phyloP scores from a whole-genome alignment of 2,329 filamentous ascomycete genomes.

The Alternaria arborescens region DNA sequence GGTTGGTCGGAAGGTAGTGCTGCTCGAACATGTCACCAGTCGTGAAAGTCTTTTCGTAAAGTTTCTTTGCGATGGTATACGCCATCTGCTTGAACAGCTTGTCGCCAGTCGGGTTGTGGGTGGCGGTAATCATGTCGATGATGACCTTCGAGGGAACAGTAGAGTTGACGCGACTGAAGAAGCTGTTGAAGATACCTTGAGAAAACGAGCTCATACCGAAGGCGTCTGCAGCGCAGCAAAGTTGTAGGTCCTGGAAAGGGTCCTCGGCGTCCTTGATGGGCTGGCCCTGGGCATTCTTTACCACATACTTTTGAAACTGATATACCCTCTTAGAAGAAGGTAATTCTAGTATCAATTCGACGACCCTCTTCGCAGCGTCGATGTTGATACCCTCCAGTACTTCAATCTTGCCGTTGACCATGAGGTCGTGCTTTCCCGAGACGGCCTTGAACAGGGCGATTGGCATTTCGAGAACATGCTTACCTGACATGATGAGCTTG shows the following conservation, averaged over 20 bases:
- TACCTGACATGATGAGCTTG: not conserved
- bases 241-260: conserved; percentile 1
- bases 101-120: conserved; percentile 3
- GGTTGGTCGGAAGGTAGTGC: not conserved
- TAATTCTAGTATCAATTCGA: not conserved
- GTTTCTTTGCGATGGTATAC: conserved; percentile 2
- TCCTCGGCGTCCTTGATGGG: not conserved
- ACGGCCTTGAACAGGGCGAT: not conserved
- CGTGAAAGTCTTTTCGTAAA: conserved; percentile 1
- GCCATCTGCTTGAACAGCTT: conserved; percentile 17
- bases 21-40: not conserved
- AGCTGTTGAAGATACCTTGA: conserved; percentile 10
- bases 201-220: conserved; percentile 12
- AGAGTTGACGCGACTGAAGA: conserved; percentile 8
- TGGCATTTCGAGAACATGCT: not conserved
- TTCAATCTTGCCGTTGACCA: not conserved
- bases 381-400: not conserved
- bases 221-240: conserved; percentile 12
- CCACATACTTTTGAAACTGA: not conserved
- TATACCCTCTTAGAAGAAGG: not conserved
- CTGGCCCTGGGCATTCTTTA: not conserved
- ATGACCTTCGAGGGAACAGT: not conserved
- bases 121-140: conserved; percentile 8
- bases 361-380: not conserved
- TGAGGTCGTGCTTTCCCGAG: not conserved